Conservation (phyloP, 2,329 filamentous ascomycete species). For the Didymosphaeria variabile region DNA sequence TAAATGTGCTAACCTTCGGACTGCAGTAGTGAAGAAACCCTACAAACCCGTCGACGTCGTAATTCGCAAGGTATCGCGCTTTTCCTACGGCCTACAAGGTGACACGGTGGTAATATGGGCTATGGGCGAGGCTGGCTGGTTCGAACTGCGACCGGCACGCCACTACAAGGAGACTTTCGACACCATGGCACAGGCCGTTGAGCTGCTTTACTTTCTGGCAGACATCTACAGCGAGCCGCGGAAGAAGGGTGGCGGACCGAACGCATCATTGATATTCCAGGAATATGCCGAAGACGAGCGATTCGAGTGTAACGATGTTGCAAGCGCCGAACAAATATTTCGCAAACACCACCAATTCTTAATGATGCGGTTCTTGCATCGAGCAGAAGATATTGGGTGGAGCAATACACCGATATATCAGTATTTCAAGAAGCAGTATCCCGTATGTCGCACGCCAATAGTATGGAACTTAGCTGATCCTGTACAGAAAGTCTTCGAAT, state of each 20-base stretch:
- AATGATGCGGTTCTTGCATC: conserved; percentile 55
- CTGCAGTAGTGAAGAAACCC: conserved; percentile 44
- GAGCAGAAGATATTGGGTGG: conserved; percentile 57
- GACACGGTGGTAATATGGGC: conserved; percentile 72
- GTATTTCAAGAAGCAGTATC: conserved; percentile 50
- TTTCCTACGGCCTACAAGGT: conserved; percentile 63
- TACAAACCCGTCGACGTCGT: conserved; percentile 58
- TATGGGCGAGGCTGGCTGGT: conserved; percentile 72
- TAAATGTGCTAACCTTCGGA: conserved; percentile 21
- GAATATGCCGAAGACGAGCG: conserved; percentile 50
- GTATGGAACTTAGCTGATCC: conserved; percentile 19
- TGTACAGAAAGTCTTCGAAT: conserved; percentile 40
- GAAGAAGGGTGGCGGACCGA: conserved; percentile 51
- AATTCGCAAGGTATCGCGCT: conserved; percentile 60
- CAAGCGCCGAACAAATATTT: conserved; percentile 40
- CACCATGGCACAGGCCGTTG: conserved; percentile 70
- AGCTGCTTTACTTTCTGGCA: conserved; percentile 69
- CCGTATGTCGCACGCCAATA: conserved; percentile 31
- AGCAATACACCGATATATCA: conserved; percentile 54
- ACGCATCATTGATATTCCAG: conserved; percentile 51
- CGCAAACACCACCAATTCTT: conserved; percentile 54
- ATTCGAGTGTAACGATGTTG: conserved; percentile 34
- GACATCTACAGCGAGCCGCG: conserved; percentile 62
- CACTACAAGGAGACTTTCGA: conserved; percentile 66
- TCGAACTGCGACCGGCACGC: conserved; percentile 68